phyloP scores from a whole-genome alignment of 495 filamentous ascomycete species.

The Talaromyces liani region DNA sequence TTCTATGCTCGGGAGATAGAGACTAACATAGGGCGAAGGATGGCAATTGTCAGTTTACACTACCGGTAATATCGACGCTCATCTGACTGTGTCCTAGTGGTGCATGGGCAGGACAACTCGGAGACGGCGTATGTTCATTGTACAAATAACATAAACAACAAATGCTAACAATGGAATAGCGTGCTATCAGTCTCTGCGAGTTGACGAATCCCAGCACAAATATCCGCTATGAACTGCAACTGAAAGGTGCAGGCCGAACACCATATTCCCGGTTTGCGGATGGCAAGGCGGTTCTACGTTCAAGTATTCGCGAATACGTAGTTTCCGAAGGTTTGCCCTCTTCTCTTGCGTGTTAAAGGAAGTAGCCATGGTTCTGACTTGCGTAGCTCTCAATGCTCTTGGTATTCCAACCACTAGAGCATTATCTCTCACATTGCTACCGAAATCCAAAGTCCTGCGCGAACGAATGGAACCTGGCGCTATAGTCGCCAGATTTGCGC shows the following conservation, averaged over 20 bases:
- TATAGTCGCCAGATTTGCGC: conserved; percentile 85
- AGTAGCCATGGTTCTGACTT: conserved; percentile 3
- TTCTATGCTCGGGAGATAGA: not conserved
- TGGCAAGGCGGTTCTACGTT: conserved; percentile 86
- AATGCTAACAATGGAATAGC: conserved; percentile 18
- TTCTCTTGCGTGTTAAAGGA: not conserved
- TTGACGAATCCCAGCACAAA: conserved; percentile 67
- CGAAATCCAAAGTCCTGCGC: conserved; percentile 61
- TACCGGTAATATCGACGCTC: not conserved
- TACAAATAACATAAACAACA: not conserved
- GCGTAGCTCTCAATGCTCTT: conserved; percentile 62
- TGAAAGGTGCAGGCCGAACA: conserved; percentile 89
- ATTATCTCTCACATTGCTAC: conserved; percentile 69
- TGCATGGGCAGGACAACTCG: conserved; percentile 91
- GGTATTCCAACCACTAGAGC: conserved; percentile 82
- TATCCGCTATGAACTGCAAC: conserved; percentile 76
- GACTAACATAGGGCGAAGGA: conserved; percentile 22
- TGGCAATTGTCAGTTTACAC: conserved; percentile 44
- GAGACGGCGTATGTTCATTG: conserved; percentile 58
- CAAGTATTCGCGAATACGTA: conserved; percentile 87
- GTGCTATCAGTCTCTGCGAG: conserved; percentile 92
- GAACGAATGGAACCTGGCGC: conserved; percentile 90
- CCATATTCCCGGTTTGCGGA: conserved; percentile 98
- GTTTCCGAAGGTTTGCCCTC: conserved; percentile 65
- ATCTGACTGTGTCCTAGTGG: conserved; percentile 36